Base-by-base conservation (phyloP, 2,329 filamentous ascomycete genomes). In the Fusarium sp. region DNA sequence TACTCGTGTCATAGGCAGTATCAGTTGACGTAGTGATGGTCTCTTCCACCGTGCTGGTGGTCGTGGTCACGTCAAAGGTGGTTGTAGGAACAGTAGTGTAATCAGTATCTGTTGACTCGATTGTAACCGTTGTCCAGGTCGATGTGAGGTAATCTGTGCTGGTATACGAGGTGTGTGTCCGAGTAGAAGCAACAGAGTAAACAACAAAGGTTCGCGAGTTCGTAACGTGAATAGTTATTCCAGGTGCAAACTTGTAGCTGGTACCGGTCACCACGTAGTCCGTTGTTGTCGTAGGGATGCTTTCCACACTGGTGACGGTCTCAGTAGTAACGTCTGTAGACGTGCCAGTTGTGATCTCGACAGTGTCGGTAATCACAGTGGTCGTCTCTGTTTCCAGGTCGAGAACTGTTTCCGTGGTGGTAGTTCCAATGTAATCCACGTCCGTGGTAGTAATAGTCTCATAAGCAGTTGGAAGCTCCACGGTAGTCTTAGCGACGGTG, bases 101-200 rank as follows among this genome's bases (percentile, higher is more conserved):
- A 5, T 31, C 48, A 2, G 43, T 36, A 22, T 52, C 59, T 3
- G 52, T 64, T 3, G 63, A 59, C 36, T 59, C 46, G 2, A 65
- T 17, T 1, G 53, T 57, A 6, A 50, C 46, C 5, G 54, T 66
- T 3, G 59, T 56, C 53, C 53, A 64, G 11, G 49, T 36, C 2
- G 54, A 55, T 6, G 60, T 54, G 3, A 60, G 31, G 3, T 44
- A 42, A 9, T 56, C 39, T 1, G 60, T 67, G 7, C 24, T 31
- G 1, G 63, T 68, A 49, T 67, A 63, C 7, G 49, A 31, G 9
- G 38, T 53, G 20, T 58, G 43, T 7, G 59, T 63, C 1, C 48
- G 45, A 7, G 59, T 49, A 26, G 49, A 58, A 1, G 63, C 52
- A 15, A 63, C 18, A 2, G 33, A 36, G 28, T 66, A 51, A n/a